phyloP scores from a whole-genome alignment of 169 alveolate species.

The Eimeria acervulina region DNA sequence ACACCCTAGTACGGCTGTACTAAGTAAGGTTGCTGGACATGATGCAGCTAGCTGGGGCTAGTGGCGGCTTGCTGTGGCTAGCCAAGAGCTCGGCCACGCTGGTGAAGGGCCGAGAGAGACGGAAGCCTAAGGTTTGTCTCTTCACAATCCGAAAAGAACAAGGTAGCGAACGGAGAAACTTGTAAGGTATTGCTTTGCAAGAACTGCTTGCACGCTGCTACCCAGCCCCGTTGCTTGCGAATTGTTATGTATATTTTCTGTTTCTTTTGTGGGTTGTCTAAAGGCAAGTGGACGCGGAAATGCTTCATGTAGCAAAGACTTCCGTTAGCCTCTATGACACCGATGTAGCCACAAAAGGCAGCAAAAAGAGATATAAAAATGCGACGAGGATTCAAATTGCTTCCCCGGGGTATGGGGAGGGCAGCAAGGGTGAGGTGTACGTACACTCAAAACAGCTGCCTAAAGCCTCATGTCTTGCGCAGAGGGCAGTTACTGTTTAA shows the following conservation, averaged over 20 bases:
- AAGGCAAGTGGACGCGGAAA: not conserved
- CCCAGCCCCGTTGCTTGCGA: not conserved
- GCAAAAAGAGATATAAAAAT: not conserved
- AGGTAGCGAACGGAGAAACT: not conserved
- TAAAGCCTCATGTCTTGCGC: not conserved
- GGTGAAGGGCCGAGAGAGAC: not conserved
- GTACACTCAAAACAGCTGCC: not conserved
- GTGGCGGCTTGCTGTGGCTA: not conserved
- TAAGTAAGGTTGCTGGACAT: not conserved
- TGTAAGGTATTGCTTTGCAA: not conserved
- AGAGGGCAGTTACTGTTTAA: not conserved
- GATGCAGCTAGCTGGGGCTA: not conserved
- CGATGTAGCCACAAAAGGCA: too few species aligned
- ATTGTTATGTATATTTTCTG: not conserved
- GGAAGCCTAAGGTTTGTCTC: not conserved
- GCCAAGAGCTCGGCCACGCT: not conserved
- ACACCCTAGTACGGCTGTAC: not conserved
- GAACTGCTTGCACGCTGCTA: not conserved
- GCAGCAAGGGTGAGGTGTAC: not conserved
- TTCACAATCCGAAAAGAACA: not conserved
- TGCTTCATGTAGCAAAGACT: not conserved
- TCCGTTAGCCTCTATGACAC: not conserved
- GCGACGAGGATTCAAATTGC: not conserved
- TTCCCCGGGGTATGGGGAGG: not conserved
- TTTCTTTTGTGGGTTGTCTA: not conserved